A percentile compares a stretch with the other conserved stretches of the same genome.
phyloP scores from a whole-genome alignment of 495 filamentous ascomycete species.

The Melanomma pulvis-pyrius region DNA sequence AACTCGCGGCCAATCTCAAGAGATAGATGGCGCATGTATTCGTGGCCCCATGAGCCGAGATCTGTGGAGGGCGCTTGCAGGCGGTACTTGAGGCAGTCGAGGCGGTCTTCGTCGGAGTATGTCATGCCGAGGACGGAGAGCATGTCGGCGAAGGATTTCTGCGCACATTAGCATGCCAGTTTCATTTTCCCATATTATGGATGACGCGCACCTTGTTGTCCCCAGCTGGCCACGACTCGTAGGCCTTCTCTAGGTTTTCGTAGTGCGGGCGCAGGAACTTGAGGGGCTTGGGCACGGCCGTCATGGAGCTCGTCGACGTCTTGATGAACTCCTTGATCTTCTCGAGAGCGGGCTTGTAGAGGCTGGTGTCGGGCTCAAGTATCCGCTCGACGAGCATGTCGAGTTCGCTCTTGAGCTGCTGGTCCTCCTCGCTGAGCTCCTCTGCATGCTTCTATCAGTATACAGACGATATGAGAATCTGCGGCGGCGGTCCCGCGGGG shows the following conservation, averaged over 20 bases:
- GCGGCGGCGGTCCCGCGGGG: not conserved
- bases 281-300: conserved; percentile 94
- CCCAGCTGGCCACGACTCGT: conserved; percentile 83
- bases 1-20: conserved; percentile 96
- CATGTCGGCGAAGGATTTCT: conserved; percentile 88
- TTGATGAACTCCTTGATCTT: conserved; percentile 97
- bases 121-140: conserved; percentile 99
- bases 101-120: conserved; percentile 91
- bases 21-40: conserved; percentile 95
- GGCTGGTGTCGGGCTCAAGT: conserved; percentile 80
- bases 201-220: conserved; percentile 72
- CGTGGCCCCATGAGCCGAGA: conserved; percentile 96
- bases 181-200: not conserved
- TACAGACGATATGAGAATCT: not conserved
- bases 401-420: conserved; percentile 95
- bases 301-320: conserved; percentile 99
- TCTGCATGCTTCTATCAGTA: conserved; percentile 54
- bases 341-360: conserved; percentile 90
- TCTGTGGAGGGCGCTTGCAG: conserved; percentile 87
- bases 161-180: conserved; percentile 3
- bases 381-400: conserved; percentile 97
- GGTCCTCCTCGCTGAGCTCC: conserved; percentile 96
- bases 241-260: conserved; percentile 77
- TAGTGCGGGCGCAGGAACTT: conserved; percentile 98
- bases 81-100: conserved; percentile 94